A percentile compares a stretch with the other conserved stretches of the same genome.
Conservation (phyloP, 2,329 filamentous ascomycete species). For the Fusarium tanahbumbuense region DNA sequence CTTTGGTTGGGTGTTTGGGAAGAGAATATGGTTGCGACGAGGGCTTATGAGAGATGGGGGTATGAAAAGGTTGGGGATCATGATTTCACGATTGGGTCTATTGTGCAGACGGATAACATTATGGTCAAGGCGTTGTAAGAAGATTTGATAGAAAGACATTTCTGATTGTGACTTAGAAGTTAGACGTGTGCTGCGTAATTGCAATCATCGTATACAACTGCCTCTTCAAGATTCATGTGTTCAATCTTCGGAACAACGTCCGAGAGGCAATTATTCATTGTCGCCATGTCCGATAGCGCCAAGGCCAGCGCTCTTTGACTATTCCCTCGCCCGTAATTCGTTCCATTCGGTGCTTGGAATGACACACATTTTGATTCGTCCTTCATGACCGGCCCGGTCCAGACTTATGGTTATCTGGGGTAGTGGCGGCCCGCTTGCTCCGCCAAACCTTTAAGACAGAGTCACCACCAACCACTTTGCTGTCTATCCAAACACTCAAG, state of each 20-base stretch:
- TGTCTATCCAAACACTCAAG: too few species aligned
- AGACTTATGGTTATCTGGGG: neutral
- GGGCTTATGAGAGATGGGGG: slow-evolving; percentile 56
- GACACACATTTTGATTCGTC: slow-evolving; percentile 16
- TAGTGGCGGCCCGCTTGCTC: slow-evolving; percentile 23
- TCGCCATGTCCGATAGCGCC: neutral
- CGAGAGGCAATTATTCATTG: neutral
- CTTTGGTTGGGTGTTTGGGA: slow-evolving; percentile 63
- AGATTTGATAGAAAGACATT: too few species aligned
- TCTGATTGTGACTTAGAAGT: too few species aligned
- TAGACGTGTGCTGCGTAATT: neutral
- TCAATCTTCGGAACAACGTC: neutral
- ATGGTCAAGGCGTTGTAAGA: slow-evolving; percentile 50
- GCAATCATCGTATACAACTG: neutral
- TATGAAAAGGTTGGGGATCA: slow-evolving; percentile 55
- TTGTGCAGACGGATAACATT: slow-evolving; percentile 58
- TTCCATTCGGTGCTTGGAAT: slow-evolving; percentile 12
- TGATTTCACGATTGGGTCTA: slow-evolving; percentile 55
- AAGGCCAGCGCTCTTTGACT: neutral
- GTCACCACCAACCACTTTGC: too few species aligned
- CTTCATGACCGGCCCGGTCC: slow-evolving; percentile 20
- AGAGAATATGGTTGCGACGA: slow-evolving; percentile 55
- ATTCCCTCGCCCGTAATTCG: neutral
- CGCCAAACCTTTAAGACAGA: slow-evolving; percentile 25
- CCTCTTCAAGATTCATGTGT: neutral